These are phyloP conservation scores for Dryas alaskensis DNA, from an alignment of 306 rosid species.

Conservation along the genomic window DNA sequence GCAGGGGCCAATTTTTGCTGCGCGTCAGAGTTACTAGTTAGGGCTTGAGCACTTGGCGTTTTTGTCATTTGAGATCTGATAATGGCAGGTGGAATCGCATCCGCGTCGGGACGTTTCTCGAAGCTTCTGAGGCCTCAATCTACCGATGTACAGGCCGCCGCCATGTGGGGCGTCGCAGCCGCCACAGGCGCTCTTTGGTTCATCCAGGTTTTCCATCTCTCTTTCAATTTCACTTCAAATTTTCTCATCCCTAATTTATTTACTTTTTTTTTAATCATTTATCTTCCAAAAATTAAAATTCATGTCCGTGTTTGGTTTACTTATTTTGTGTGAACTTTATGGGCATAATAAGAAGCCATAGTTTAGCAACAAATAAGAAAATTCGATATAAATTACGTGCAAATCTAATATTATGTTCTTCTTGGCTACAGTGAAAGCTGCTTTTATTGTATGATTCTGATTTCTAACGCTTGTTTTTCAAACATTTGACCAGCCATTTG, in stretches of 20 bases:
- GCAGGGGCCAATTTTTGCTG: neutral
- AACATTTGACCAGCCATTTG: conserved; percentile 28
- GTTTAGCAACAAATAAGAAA: neutral
- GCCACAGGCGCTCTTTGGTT: conserved; percentile 57
- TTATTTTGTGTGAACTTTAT: too few species aligned
- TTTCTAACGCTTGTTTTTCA: neutral
- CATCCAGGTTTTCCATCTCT: conserved; percentile 40
- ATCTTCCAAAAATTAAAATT: too few species aligned
- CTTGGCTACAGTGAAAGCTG: neutral
- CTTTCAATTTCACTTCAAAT: neutral
- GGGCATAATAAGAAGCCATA: neutral
- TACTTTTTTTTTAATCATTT: too few species aligned
- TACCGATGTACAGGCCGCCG: conserved; percentile 55
- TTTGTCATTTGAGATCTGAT: neutral
- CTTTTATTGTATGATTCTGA: neutral
- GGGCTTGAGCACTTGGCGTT: neutral
- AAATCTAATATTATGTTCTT: neutral
- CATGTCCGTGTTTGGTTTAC: too few species aligned
- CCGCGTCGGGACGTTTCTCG: conserved; percentile 16
- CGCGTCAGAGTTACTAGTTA: conserved; percentile 1
- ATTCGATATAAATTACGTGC: neutral
- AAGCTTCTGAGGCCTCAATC: conserved; percentile 34
- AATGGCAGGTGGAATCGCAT: conserved; percentile 46
- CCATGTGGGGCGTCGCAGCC: conserved; percentile 68
- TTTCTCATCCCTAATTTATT: neutral